Evolutionary conservation across 1,284 basidiomycete genomes (phyloP).

Genomic region (Vanrija sp.): DNA sequence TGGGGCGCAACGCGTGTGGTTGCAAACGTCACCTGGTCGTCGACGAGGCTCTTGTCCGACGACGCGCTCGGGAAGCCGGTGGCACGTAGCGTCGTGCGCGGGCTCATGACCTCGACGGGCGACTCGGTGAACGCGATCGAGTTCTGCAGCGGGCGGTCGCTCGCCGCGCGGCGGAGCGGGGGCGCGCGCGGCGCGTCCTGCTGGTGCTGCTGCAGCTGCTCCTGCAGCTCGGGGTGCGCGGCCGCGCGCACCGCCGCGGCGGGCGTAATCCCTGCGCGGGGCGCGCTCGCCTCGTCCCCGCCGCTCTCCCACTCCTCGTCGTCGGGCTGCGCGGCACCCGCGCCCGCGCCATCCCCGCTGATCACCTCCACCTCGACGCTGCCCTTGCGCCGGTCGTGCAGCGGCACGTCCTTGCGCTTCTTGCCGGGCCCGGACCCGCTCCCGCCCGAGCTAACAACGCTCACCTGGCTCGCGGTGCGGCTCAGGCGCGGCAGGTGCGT

Average conservation of each 20-base stretch:
- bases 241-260: background rate
- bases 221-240: background rate
- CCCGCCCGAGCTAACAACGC: background rate
- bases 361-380: conserved; percentile 12
- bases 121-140: background rate
- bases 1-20: background rate
- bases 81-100: conserved; percentile 6
- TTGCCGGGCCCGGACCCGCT: background rate
- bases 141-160: background rate
- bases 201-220: background rate
- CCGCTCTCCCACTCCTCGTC: conserved; percentile 20
- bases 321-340: background rate
- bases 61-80: conserved; percentile 4
- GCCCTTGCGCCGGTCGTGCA: background rate
- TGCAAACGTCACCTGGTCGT: background rate
- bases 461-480: conserved; percentile 3
- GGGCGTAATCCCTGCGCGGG: background rate
- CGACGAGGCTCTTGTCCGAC: background rate
- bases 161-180: background rate
- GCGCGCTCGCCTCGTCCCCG: conserved; percentile 2
- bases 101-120: background rate
- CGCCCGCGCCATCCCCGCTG: background rate
- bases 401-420: background rate
- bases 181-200: background rate
- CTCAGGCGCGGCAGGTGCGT: conserved; percentile 6